These are phyloP conservation scores for Trichoderma asperellum DNA, from an alignment of 2,329 filamentous ascomycete genomes.

Conservation along the genomic window DNA sequence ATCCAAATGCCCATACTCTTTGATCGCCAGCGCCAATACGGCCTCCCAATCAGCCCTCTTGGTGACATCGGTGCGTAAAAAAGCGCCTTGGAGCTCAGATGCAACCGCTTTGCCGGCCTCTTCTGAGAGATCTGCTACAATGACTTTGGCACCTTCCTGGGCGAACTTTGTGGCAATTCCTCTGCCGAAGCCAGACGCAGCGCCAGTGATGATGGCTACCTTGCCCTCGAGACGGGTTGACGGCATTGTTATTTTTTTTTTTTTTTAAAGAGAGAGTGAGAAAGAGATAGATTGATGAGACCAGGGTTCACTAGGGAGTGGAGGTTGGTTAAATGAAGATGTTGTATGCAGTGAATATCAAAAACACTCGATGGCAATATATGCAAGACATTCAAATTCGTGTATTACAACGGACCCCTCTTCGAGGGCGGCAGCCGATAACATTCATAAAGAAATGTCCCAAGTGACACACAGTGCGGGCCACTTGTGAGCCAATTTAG, in stretches of 20 bases:
- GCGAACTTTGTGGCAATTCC: conserved; percentile 64
- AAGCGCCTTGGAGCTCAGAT: conserved; percentile 48
- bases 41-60: conserved; percentile 57
- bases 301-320: not conserved
- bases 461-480: conserved; percentile 8
- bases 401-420: conserved; percentile 7
- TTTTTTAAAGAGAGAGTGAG: no score
- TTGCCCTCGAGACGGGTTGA: conserved; percentile 44
- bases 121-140: conserved; percentile 65
- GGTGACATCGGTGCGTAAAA: conserved; percentile 55
- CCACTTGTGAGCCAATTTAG: conserved; percentile 20
- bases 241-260: conserved; percentile 6
- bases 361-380: not conserved
- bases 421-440: not conserved
- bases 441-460: not conserved
- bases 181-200: conserved; percentile 65
- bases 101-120: conserved; percentile 55
- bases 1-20: conserved; percentile 57
- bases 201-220: conserved; percentile 54
- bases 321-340: not conserved
- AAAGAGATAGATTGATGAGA: not conserved
- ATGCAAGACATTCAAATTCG: conserved; percentile 5
- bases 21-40: conserved; percentile 50
- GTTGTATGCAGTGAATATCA: not conserved
- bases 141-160: conserved; percentile 61